Percentiles rank a stretch among this genome's conserved stretches.
These are phyloP conservation scores for Candida oleophila DNA, from an alignment of 805 yeast genomes.

Conservation along the genomic window DNA sequence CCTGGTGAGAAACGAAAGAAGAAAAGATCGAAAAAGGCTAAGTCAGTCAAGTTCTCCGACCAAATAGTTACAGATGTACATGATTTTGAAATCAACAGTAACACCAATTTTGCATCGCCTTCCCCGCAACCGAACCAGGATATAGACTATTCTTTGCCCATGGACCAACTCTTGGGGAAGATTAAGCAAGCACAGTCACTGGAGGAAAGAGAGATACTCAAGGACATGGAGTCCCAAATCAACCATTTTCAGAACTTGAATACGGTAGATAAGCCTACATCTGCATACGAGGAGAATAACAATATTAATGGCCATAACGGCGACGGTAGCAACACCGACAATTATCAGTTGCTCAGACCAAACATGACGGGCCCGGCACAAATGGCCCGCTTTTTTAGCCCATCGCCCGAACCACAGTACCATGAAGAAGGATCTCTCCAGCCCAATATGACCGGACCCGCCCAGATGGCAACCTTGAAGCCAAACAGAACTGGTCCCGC, in stretches of 20 bases:
- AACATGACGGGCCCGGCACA: constrained; percentile 48
- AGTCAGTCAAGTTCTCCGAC: constrained; percentile 73
- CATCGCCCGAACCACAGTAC: constrained; percentile 18
- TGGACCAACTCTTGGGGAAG: constrained; percentile 66
- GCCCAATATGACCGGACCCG: constrained; percentile 47
- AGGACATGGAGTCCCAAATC: constrained; percentile 73
- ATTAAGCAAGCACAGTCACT: constrained; percentile 19
- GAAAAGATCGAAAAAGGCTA: constrained; percentile 44
- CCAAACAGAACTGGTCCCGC: constrained; percentile 32
- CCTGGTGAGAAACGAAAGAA: constrained; percentile 46
- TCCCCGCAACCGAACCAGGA: constrained; percentile 22
- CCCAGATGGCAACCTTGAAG: constrained; percentile 33
- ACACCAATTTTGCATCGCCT: constrained; percentile 17
- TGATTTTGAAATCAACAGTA: constrained; percentile 15
- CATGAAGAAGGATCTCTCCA: constrained; percentile 17
- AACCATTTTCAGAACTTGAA: constrained; percentile 69
- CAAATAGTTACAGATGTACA: constrained; percentile 51
- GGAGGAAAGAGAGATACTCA: constrained; percentile 69
- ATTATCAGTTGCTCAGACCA: constrained; percentile 30
- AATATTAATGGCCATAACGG: constrained; percentile 5
- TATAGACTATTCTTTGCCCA: constrained; percentile 66
- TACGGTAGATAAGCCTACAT: constrained; percentile 55
- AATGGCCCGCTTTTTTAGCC: constrained; percentile 31
- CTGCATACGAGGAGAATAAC: neutral
- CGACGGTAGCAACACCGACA: constrained; percentile 6